Evolutionary conservation across 495 filamentous ascomycete genomes (phyloP).

Genomic region (Zalerion maritima): DNA sequence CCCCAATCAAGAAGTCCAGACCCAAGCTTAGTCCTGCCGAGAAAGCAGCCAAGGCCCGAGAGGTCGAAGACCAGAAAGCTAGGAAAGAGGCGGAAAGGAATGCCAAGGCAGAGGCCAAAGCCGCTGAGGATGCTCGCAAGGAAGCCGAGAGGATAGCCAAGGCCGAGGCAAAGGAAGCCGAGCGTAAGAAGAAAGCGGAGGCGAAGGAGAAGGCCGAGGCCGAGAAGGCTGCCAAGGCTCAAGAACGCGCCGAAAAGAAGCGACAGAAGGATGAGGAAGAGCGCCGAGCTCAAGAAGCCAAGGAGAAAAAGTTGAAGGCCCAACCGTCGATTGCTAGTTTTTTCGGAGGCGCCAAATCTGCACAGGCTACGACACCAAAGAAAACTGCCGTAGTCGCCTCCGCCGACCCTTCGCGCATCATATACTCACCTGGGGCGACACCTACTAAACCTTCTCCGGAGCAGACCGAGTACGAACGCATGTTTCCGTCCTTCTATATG

Average conservation of each 20-base stretch:
- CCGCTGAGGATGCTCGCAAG: conserved; percentile 24
- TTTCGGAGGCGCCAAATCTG: conserved; percentile 37
- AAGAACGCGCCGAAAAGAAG: conserved; percentile 31
- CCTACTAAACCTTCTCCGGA: conserved; percentile 13
- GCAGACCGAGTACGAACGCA: conserved; percentile 49
- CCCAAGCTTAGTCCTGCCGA: conserved; percentile 19
- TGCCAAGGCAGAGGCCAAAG: conserved; percentile 30
- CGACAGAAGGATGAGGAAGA: conserved; percentile 40
- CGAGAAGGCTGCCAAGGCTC: conserved; percentile 21
- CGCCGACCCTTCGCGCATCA: conserved; percentile 12
- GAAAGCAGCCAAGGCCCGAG: conserved; percentile 29
- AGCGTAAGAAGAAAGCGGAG: conserved; percentile 20
- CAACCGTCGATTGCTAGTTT: conserved; percentile 34
- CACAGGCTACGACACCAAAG: conserved; percentile 31
- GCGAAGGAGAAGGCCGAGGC: conserved; percentile 20
- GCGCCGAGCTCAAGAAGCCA: conserved; percentile 43
- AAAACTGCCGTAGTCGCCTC: conserved; percentile 14
- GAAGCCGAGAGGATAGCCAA: conserved; percentile 19
- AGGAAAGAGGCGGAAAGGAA: conserved; percentile 29
- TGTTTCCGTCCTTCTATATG: conserved; percentile 66
- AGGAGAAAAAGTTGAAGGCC: conserved; percentile 47
- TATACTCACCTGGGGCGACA: conserved; percentile 9
- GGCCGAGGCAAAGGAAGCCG: conserved; percentile 20
- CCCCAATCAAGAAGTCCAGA: too few species aligned
- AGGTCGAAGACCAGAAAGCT: conserved; percentile 41